These are phyloP conservation scores for Nakaseomyces glabratus DNA, from an alignment of 1,139 yeast species.

Conservation along the genomic window DNA sequence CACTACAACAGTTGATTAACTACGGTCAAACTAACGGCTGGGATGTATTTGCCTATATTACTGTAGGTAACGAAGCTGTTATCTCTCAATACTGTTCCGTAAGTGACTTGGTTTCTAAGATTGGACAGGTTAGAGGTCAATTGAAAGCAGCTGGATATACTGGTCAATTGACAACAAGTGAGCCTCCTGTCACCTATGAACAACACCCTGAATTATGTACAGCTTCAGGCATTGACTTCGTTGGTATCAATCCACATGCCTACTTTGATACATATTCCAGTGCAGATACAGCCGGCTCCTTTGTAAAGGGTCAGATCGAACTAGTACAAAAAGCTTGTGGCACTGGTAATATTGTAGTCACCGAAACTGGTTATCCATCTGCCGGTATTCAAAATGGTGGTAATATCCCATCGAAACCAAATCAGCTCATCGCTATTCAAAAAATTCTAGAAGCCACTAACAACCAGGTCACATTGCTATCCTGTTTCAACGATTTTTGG, in stretches of 20 bases:
- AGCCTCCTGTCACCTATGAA: slow-evolving; percentile 69
- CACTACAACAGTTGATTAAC: slow-evolving; percentile 44
- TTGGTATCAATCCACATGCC: slow-evolving; percentile 81
- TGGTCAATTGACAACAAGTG: slow-evolving; percentile 74
- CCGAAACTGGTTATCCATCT: slow-evolving; percentile 89
- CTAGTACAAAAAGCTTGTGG: slow-evolving; percentile 47
- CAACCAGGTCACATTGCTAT: slow-evolving; percentile 58
- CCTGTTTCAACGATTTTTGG: slow-evolving; percentile 78
- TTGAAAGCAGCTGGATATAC: slow-evolving; percentile 61
- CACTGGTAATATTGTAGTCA: slow-evolving; percentile 42
- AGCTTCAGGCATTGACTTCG: slow-evolving; percentile 58
- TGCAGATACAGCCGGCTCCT: slow-evolving; percentile 67
- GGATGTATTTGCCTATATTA: slow-evolving; percentile 62
- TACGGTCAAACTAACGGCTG: slow-evolving; percentile 48
- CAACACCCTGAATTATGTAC: slow-evolving; percentile 60
- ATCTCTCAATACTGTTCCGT: slow-evolving; percentile 52
- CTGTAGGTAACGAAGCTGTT: slow-evolving; percentile 84
- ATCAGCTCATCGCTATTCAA: slow-evolving; percentile 62
- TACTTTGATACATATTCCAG: slow-evolving; percentile 58
- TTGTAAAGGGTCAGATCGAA: slow-evolving; percentile 52
- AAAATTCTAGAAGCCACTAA: slow-evolving; percentile 46
- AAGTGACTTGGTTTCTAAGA: slow-evolving; percentile 50
- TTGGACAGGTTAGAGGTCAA: slow-evolving; percentile 48
- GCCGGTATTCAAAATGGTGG: slow-evolving; percentile 61
- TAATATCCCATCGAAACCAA: slow-evolving; percentile 59